Evolutionary conservation across 2,329 filamentous ascomycete genomes (phyloP).

Genomic region (Byssochlamys sp.): DNA sequence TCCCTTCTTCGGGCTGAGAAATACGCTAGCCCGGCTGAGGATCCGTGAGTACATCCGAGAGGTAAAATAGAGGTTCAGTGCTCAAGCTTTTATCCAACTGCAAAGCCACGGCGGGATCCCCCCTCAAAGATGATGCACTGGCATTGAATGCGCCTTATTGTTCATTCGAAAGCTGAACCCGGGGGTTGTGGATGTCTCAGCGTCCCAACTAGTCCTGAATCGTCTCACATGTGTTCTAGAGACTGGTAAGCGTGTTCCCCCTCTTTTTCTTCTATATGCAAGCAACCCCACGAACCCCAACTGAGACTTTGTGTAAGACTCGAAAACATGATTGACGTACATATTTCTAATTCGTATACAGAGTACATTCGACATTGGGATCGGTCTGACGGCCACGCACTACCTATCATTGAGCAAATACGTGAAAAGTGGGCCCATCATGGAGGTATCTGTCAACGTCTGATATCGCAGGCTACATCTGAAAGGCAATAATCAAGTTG

Average conservation of each 20-base stretch:
- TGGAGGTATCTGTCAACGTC: conserved; percentile 13
- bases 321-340: background rate
- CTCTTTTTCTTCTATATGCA: background rate
- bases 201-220: background rate
- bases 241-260: background rate
- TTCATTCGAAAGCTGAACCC: background rate
- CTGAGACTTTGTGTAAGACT: background rate
- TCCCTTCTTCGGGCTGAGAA: conserved; percentile 22
- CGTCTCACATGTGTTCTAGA: background rate
- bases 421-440: conserved; percentile 15
- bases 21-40: conserved; percentile 17
- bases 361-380: background rate
- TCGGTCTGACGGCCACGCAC: background rate
- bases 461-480: conserved; percentile 11
- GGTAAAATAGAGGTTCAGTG: conserved; percentile 10
- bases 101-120: background rate
- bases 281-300: background rate
- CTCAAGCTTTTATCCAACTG: conserved; percentile 1
- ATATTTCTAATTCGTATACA: background rate
- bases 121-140: background rate
- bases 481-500: conserved; percentile 5
- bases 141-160: background rate
- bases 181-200: background rate
- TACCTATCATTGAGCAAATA: conserved; percentile 1
- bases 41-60: conserved; percentile 7